Evolutionary conservation across 371 early-diverging fungal genomes (phyloP), one percentile per base, ranked within the genome.

Genomic region (Apophysomyces ossiformis): DNA sequence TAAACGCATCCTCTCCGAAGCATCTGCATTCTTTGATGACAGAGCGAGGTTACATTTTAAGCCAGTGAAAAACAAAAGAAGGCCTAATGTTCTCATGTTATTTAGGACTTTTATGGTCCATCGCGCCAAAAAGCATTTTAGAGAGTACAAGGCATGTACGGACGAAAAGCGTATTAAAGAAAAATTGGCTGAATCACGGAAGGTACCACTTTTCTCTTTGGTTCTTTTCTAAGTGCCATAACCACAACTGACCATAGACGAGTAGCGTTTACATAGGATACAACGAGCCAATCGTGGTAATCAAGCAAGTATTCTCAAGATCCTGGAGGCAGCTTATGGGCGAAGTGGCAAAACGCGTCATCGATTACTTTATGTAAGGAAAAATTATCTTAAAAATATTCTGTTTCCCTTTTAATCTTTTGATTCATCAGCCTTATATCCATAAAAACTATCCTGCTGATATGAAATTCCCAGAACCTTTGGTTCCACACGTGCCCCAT

Each of bases 271-370:
- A 5, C 76, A 77, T 58, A 38, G 73, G 36, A 50, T 82, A 38
- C 76, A 78, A 58, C 41, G 69, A 18, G 79, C 83, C 11, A 82
- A 82, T 44, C 56, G 63, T 56, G 76, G 78, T 9, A 44, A 74
- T 58, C 57, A 58, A 21, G 74, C 73, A 15, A 71, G 74, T 35
- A 69, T 69, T 0, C 46, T 75, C 18, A 76, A 77, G 35, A 45
- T 83, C 12, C 26, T 83, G n/a, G 67, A 69, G 60, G 71, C 72
- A 12, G 77, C 75, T 0, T 83, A 83, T 64, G 83, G 83, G 15
- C 58, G 76, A 47, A 69, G 50, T n/a, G 83, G 83, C 13, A 79
- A 78, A 57, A 44, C n/a, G 36, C 15, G 26, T 21, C 13, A 63
- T 12, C 37, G 37, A 18, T 54, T 45, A 36, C 41, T 62, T 44